These are phyloP conservation scores for Austroboletus rostrupii DNA, from an alignment of 1,284 basidiomycete genomes.

Conservation along the genomic window DNA sequence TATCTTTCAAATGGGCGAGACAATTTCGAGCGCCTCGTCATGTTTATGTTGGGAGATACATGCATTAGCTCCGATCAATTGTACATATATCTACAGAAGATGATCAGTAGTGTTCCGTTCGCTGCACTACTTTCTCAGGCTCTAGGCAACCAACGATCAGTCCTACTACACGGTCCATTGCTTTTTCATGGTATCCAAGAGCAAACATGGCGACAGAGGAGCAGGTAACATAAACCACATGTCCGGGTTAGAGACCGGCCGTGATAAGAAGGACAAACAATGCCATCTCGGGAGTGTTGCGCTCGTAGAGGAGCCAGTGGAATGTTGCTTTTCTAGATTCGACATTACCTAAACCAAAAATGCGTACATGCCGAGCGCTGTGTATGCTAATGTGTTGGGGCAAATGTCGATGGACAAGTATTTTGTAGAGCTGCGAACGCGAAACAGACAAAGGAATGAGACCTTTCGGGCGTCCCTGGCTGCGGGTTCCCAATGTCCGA, in stretches of 20 bases:
- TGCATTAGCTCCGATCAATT: too few relatives aligned
- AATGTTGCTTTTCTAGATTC: background rate
- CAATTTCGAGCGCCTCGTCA: too few relatives aligned
- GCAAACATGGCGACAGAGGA: background rate
- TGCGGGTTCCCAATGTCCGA: background rate
- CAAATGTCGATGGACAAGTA: background rate
- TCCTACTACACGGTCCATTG: background rate
- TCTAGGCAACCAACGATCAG: background rate
- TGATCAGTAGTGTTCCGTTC: background rate
- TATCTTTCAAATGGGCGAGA: too few relatives aligned
- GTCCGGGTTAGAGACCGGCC: background rate
- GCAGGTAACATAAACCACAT: background rate
- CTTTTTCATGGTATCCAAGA: background rate
- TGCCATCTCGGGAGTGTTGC: background rate
- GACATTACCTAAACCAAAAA: background rate
- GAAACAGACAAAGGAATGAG: too few relatives aligned
- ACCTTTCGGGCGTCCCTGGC: background rate
- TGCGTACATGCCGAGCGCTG: background rate
- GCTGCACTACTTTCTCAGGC: background rate
- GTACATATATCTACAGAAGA: background rate
- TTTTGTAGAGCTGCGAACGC: too few relatives aligned
- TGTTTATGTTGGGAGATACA: too few relatives aligned
- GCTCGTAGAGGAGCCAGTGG: background rate
- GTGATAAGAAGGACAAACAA: background rate
- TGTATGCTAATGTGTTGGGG: background rate